These are phyloP conservation scores for Neurospora sp. DNA, from an alignment of 495 filamentous ascomycete genomes.

Conservation along the genomic window DNA sequence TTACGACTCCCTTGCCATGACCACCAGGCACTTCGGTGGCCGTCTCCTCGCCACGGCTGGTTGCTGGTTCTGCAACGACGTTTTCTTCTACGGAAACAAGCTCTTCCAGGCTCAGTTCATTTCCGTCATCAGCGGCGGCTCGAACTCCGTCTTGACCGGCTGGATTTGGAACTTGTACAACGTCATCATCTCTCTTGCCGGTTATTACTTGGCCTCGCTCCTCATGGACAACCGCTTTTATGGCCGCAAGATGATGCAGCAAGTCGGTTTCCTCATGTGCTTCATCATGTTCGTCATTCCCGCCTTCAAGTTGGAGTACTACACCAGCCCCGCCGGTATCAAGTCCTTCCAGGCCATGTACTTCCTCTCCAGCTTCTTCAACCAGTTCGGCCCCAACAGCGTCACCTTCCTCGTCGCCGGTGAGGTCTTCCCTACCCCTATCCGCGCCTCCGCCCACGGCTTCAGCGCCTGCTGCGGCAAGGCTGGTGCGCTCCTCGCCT, in stretches of 20 bases:
- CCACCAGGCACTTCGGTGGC: constrained; percentile 68
- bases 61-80: constrained; percentile 83
- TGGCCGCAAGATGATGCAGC: constrained; percentile 87
- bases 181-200: constrained; percentile 66
- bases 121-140: constrained; percentile 50
- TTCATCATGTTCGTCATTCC: constrained; percentile 84
- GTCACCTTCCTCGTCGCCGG: constrained; percentile 89
- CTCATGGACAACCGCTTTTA: constrained; percentile 87
- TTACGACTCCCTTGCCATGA: constrained; percentile 61
- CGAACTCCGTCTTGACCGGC: constrained; percentile 57
- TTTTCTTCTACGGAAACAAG: constrained; percentile 98
- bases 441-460: constrained; percentile 85
- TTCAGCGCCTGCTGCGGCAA: constrained; percentile 81
- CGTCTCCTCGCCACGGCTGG: constrained; percentile 77
- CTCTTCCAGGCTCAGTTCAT: constrained; percentile 88
- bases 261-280: constrained; percentile 74
- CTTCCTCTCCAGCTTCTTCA: constrained; percentile 89
- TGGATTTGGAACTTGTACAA: constrained; percentile 92
- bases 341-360: constrained; percentile 85
- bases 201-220: constrained; percentile 73
- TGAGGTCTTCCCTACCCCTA: constrained; percentile 81
- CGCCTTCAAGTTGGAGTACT: constrained; percentile 76
- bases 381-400: constrained; percentile 88
- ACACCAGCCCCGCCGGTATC: constrained; percentile 53
- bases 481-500: constrained; percentile 69